phyloP scores from a whole-genome alignment of 2,329 filamentous ascomycete genomes.

The Uncinocarpus reesii region DNA sequence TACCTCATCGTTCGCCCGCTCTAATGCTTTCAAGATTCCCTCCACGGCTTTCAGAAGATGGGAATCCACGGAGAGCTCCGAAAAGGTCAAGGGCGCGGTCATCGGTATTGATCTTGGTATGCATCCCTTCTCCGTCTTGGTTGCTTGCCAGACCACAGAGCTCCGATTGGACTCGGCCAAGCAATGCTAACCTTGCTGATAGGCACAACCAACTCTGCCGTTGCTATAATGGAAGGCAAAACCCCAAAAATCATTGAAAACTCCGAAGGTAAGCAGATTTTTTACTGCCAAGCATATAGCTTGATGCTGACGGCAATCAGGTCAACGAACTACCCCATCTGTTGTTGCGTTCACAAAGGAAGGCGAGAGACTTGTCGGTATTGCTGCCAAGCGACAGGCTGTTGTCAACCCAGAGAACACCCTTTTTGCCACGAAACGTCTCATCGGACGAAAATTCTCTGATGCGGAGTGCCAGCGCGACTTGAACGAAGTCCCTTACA shows the following conservation, averaged over 20 bases:
- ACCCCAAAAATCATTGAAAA: conserved; percentile 94
- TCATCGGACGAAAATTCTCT: conserved; percentile 95
- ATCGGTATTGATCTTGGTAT: conserved; percentile 96
- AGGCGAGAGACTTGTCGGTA: conserved; percentile 91
- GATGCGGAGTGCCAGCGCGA: conserved; percentile 91
- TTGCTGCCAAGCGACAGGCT: conserved; percentile 93
- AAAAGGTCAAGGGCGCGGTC: conserved; percentile 88
- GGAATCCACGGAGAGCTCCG: conserved; percentile 44
- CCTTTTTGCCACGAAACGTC: conserved; percentile 94
- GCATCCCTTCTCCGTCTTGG: conserved; percentile 24
- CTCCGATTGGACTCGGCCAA: background rate
- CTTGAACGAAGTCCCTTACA: conserved; percentile 95
- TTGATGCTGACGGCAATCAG: too few species aligned
- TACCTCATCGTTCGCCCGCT: conserved; percentile 56
- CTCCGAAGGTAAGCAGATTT: conserved; percentile 59
- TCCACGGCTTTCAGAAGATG: conserved; percentile 57
- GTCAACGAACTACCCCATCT: conserved; percentile 82
- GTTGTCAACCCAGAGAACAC: conserved; percentile 99
- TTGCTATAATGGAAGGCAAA: conserved; percentile 97
- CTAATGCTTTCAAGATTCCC: conserved; percentile 59
- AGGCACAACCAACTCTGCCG: conserved; percentile 93
- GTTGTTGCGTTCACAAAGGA: conserved; percentile 93
- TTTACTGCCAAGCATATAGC: too few species aligned
- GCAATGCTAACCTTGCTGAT: background rate
- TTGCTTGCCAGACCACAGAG: background rate